phyloP scores from a whole-genome alignment of 106 monocot species.

The Acanthochlamys bracteata region DNA sequence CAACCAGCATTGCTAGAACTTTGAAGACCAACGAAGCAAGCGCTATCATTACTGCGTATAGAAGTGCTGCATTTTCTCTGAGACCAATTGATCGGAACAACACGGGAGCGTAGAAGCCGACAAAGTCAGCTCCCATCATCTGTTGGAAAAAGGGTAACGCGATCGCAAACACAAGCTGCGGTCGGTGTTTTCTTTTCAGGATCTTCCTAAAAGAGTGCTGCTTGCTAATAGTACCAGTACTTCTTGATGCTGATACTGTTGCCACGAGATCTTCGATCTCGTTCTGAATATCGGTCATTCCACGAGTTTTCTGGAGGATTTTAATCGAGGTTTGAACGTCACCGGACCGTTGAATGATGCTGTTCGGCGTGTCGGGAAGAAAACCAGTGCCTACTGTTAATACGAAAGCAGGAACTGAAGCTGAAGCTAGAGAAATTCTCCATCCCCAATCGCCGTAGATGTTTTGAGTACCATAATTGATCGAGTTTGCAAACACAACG shows the following conservation, averaged over 20 bases:
- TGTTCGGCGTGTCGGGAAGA: slow-evolving; percentile 20
- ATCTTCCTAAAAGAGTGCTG: background rate
- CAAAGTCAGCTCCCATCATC: slow-evolving; percentile 16
- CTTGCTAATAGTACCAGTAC: no score
- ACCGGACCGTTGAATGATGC: slow-evolving; percentile 14
- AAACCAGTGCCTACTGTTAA: slow-evolving; percentile 4
- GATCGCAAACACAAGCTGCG: slow-evolving; percentile 17
- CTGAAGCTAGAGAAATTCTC: slow-evolving; percentile 12
- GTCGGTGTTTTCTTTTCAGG: slow-evolving; percentile 3
- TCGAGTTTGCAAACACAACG: slow-evolving; percentile 8
- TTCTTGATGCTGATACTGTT: background rate
- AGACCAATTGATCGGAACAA: slow-evolving; percentile 18
- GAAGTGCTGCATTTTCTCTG: slow-evolving; percentile 11
- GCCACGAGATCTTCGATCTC: slow-evolving; percentile 11
- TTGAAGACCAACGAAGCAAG: background rate
- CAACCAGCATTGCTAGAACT: slow-evolving; percentile 2
- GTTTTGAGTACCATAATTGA: slow-evolving; percentile 15
- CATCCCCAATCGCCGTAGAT: slow-evolving; percentile 10
- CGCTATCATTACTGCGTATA: slow-evolving; percentile 1
- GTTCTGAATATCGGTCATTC: slow-evolving; percentile 7
- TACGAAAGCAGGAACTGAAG: slow-evolving; percentile 6
- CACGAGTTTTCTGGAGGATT: slow-evolving; percentile 12
- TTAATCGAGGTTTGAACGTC: background rate
- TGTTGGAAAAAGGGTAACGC: slow-evolving; percentile 16
- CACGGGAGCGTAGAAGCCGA: slow-evolving; percentile 27